A percentile compares a stretch with the other conserved stretches of the same genome.
phyloP scores from a whole-genome alignment of 257 asterid species.

The Solanum neorickii region DNA sequence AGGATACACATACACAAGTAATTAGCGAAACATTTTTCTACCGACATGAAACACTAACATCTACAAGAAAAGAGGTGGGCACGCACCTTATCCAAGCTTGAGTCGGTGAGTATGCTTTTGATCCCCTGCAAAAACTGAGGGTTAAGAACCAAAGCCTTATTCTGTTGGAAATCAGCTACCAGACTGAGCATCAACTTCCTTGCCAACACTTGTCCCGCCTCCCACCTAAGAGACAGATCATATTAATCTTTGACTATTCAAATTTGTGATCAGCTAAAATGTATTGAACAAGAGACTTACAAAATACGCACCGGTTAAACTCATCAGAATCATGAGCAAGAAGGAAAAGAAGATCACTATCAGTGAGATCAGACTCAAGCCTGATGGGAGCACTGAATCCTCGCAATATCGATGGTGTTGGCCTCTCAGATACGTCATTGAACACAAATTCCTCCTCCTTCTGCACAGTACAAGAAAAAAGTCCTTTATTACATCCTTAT shows the following conservation, averaged over 20 bases:
- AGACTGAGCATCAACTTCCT: conserved; percentile 71
- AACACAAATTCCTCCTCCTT: conserved; percentile 73
- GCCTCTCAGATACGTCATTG: conserved; percentile 40
- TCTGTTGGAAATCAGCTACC: conserved; percentile 61
- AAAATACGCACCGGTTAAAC: conserved; percentile 59
- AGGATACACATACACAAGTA: not conserved
- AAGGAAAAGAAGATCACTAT: conserved; percentile 56
- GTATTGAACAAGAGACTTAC: not conserved
- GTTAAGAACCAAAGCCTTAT: conserved; percentile 54
- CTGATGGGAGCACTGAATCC: conserved; percentile 87
- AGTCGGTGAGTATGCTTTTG: conserved; percentile 44
- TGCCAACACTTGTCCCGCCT: conserved; percentile 70
- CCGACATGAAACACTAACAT: not conserved
- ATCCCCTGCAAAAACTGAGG: conserved; percentile 59
- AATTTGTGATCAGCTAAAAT: not conserved
- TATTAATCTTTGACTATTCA: not conserved
- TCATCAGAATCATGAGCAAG: conserved; percentile 81
- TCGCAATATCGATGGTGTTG: conserved; percentile 60
- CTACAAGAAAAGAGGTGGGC: not conserved
- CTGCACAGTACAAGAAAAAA: conserved; percentile 21
- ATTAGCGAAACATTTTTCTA: not conserved
- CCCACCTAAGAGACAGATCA: conserved; percentile 47
- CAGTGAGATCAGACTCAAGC: conserved; percentile 64
- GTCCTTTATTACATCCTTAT: not conserved
- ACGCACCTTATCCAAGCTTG: conserved; percentile 63